Conservation (phyloP, 2,329 filamentous ascomycete genomes). For the Nothomitra cinnamomea region DNA sequence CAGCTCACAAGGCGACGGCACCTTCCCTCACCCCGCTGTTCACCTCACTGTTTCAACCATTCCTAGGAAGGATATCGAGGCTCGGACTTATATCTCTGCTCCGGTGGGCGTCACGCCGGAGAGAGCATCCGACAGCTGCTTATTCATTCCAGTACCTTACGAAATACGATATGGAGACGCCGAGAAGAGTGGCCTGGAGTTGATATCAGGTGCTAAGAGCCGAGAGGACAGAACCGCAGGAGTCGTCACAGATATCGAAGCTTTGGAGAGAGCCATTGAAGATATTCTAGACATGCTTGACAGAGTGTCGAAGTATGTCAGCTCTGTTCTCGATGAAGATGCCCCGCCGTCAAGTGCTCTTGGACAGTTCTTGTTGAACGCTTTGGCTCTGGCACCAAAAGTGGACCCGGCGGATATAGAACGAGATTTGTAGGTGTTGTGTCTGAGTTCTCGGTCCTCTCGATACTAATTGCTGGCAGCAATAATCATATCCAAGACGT, state of each 20-base stretch:
- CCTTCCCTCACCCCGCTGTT: constrained; percentile 91
- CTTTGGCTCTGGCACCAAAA: constrained; percentile 84
- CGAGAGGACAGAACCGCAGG: constrained; percentile 54
- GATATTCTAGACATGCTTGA: constrained; percentile 81
- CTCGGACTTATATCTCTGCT: constrained; percentile 85
- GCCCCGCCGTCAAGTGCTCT: constrained; percentile 76
- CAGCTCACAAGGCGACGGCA: constrained; percentile 88
- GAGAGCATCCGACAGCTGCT: constrained; percentile 84
- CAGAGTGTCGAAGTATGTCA: constrained; percentile 80
- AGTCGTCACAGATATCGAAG: constrained; percentile 77
- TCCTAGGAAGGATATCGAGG: constrained; percentile 74
- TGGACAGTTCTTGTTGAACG: constrained; percentile 89
- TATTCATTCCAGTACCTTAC: constrained; percentile 95
- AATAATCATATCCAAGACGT: constrained; percentile 99
- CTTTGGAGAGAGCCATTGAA: constrained; percentile 68
- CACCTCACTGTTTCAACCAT: constrained; percentile 90
- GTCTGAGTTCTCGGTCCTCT: constrained; percentile 1
- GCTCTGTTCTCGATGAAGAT: constrained; percentile 86
- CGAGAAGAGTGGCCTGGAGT: constrained; percentile 61
- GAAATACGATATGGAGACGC: constrained; percentile 78
- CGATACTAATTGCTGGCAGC: constrained; percentile 28
- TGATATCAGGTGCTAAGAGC: constrained; percentile 70
- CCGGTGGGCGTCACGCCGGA: constrained; percentile 91
- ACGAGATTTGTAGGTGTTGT: constrained; percentile 58
- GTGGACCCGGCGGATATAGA: constrained; percentile 83